Evolutionary conservation across 805 yeast species (phyloP), one percentile per base, ranked within the genome.

Genomic region (Yarrowia porcina): DNA sequence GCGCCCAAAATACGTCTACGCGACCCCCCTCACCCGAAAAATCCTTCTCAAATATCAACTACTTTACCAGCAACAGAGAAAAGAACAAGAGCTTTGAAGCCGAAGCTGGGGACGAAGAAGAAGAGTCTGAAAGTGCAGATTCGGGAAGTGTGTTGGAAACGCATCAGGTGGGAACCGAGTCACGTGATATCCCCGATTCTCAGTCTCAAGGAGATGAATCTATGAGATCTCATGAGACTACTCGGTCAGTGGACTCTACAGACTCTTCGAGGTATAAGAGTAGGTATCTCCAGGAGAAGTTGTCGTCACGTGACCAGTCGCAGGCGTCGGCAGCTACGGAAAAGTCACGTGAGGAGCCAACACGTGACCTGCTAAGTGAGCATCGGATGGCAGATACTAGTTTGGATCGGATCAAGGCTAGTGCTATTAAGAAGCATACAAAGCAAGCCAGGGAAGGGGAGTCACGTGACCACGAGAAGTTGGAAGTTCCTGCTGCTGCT

Each of bases 21-120:
- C n/a, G n/a, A n/a, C n/a, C n/a, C n/a, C n/a, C n/a, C n/a, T n/a
- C n/a, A n/a, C n/a, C n/a, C n/a, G n/a, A 47, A n/a, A 32, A 33
- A 21, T 52, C 59, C 18, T 52, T 52, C 33, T 52, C 59, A 2
- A 30, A 32, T 13, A 33, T 52, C 32, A 52, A 52, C 44, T 52
- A 52, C 25, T 52, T 52, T 36, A 52, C 59, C 32, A 52, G 25
- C 11, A 35, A 25, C 33, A 11, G 59, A 10, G 59, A 35, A 6
- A 35, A 25, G 18, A 52, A 52, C 25, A 52, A 33, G 44, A 52
- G 59, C 33, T 33, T 49, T 11, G 57, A 49, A n/a, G 41, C 28
- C 13, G 39, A 52, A 18, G 44, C 25, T 32, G 59, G 36, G n/a
- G 42, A 21, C 10, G 33, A 35, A 9, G 32, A 21, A 10, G 10